A percentile compares a stretch with the other conserved stretches of the same genome.
These are phyloP conservation scores for Glarea lozoyensis DNA, from an alignment of 495 filamentous ascomycete species.

Conservation along the genomic window DNA sequence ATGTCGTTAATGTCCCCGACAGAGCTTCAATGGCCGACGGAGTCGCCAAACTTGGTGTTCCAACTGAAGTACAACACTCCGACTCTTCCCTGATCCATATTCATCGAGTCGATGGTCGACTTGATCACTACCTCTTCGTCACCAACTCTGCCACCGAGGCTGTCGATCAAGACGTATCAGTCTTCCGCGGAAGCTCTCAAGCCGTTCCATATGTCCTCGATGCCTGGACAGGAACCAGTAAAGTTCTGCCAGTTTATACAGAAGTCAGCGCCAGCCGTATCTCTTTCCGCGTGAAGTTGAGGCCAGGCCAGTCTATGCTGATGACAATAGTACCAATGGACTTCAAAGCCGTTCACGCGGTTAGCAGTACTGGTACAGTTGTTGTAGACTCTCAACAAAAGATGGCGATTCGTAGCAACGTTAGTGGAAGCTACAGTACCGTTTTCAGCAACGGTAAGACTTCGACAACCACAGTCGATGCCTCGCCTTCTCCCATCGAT, in stretches of 20 bases:
- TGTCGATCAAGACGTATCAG: neutral
- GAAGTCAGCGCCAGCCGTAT: constrained; percentile 2
- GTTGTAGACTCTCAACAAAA: neutral
- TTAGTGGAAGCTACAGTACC: neutral
- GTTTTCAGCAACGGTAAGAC: constrained; percentile 1
- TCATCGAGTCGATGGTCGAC: constrained; percentile 6
- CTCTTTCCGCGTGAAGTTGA: neutral
- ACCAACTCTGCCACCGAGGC: neutral
- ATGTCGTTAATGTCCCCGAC: constrained; percentile 4
- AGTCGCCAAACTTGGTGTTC: neutral
- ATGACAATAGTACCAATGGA: constrained; percentile 4
- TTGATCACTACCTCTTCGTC: constrained; percentile 8
- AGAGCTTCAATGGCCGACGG: constrained; percentile 1
- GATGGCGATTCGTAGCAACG: neutral
- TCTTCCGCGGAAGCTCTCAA: constrained; percentile 1
- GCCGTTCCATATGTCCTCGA: neutral
- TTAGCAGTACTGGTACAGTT: neutral
- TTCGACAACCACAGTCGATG: neutral
- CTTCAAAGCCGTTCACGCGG: neutral
- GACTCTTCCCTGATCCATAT: neutral
- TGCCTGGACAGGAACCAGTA: neutral
- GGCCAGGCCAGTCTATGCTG: constrained; percentile 2
- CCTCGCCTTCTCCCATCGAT: neutral
- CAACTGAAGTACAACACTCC: constrained; percentile 4
- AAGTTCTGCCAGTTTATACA: neutral